Conservation (phyloP, 2,329 filamentous ascomycete genomes). For the Diplodia intermedia region DNA sequence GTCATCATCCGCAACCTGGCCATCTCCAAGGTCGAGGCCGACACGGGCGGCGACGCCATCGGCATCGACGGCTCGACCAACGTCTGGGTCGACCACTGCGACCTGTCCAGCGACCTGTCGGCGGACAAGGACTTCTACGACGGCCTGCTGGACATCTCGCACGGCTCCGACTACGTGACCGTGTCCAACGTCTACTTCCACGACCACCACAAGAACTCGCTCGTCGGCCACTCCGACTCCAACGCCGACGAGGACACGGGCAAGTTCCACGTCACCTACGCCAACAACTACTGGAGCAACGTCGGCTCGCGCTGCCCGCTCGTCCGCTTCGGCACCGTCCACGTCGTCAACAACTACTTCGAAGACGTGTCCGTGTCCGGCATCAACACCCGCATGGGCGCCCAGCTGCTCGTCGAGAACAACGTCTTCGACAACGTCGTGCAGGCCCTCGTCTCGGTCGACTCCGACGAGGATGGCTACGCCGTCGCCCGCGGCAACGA, state of each 20-base stretch:
- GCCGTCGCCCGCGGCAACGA: conserved; percentile 56
- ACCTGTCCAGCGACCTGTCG: conserved; percentile 66
- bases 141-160: conserved; percentile 69
- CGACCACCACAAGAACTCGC: conserved; percentile 68
- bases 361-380: conserved; percentile 48
- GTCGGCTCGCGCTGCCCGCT: conserved; percentile 69
- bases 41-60: conserved; percentile 63
- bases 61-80: conserved; percentile 64
- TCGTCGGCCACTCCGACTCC: conserved; percentile 66
- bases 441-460: conserved; percentile 65
- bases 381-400: conserved; percentile 53
- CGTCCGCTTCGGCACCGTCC: conserved; percentile 70
- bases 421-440: conserved; percentile 64
- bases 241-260: conserved; percentile 65
- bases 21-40: conserved; percentile 63
- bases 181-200: conserved; percentile 61
- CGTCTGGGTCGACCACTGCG: conserved; percentile 69
- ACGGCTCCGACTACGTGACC: conserved; percentile 67
- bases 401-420: conserved; percentile 53
- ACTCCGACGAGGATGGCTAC: conserved; percentile 61
- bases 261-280: conserved; percentile 68
- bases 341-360: conserved; percentile 63
- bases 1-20: conserved; percentile 69
- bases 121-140: conserved; percentile 71
- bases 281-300: conserved; percentile 71